Conservation (phyloP, 176 grass and related monocot genomes). For the Olyra latifolia region DNA sequence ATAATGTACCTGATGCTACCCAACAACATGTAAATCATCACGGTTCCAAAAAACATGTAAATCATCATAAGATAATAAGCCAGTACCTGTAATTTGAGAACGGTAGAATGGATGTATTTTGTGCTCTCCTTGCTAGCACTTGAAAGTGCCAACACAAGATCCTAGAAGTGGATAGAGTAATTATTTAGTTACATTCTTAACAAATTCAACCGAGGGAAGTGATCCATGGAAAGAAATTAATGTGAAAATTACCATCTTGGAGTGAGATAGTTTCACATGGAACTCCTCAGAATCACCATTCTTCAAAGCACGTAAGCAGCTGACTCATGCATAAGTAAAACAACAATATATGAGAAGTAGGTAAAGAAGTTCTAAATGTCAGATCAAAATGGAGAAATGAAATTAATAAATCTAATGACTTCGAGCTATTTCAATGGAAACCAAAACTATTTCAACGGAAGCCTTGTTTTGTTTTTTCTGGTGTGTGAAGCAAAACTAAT, state of each 20-base stretch:
- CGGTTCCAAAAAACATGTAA: background rate
- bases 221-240: constrained; percentile 1
- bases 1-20: constrained; percentile 22
- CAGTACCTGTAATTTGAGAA: constrained; percentile 80
- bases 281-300: constrained; percentile 82
- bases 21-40: constrained; percentile 23
- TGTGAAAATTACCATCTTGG: constrained; percentile 64
- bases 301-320: constrained; percentile 89
- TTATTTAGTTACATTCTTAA: constrained; percentile 5
- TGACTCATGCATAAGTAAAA: constrained; percentile 43
- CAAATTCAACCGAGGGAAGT: constrained; percentile 18
- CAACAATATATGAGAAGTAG: constrained; percentile 22
- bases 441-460: constrained; percentile 10
- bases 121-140: constrained; percentile 95
- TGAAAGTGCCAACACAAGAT: constrained; percentile 75
- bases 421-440: background rate
- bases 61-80: constrained; percentile 20
- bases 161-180: constrained; percentile 46
- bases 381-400: background rate
- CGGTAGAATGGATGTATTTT: constrained; percentile 81
- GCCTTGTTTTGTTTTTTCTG: constrained; percentile 3
- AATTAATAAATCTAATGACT: background rate
- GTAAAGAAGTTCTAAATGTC: background rate
- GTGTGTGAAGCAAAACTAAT: background rate
- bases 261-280: constrained; percentile 66